Conservation (phyloP, 1,139 yeast genomes). For the Suhomyces choctaworum region DNA sequence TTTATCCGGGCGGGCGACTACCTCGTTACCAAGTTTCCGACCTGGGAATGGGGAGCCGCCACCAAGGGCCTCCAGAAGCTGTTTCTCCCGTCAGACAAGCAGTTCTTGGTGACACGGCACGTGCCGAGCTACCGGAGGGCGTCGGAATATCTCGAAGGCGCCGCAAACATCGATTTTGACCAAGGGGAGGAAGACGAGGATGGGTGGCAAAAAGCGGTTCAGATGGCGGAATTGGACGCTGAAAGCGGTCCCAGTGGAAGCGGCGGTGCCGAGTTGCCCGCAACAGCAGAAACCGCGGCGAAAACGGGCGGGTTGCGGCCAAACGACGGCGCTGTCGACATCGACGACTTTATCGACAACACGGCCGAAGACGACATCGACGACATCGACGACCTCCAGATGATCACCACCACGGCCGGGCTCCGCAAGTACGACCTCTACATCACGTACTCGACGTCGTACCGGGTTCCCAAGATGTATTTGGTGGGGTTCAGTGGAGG, state of each 20-base stretch:
- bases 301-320: too few species aligned
- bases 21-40: conserved; percentile 86
- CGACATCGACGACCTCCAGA: conserved; percentile 33
- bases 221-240: conserved; percentile 9
- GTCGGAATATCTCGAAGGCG: conserved; percentile 45
- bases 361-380: conserved; percentile 29
- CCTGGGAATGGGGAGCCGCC: conserved; percentile 91
- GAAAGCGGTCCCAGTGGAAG: conserved; percentile 3
- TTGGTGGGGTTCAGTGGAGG: conserved; percentile 81
- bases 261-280: conserved; percentile 9
- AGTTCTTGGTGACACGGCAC: conserved; percentile 80
- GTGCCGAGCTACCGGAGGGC: conserved; percentile 87
- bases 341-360: conserved; percentile 44
- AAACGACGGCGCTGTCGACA: too few species aligned
- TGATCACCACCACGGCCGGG: conserved; percentile 28
- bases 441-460: conserved; percentile 90
- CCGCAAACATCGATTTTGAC: conserved; percentile 33
- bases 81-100: conserved; percentile 84
- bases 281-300: conserved; percentile 21
- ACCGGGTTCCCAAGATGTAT: conserved; percentile 93
- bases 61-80: conserved; percentile 61
- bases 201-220: conserved; percentile 71
- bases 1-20: conserved; percentile 93
- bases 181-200: conserved; percentile 48
- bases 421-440: conserved; percentile 82